Percentiles rank a stretch among this genome's conserved stretches.
Conservation (phyloP, 148 eudicot genomes). For the Heliosperma pusillum region DNA sequence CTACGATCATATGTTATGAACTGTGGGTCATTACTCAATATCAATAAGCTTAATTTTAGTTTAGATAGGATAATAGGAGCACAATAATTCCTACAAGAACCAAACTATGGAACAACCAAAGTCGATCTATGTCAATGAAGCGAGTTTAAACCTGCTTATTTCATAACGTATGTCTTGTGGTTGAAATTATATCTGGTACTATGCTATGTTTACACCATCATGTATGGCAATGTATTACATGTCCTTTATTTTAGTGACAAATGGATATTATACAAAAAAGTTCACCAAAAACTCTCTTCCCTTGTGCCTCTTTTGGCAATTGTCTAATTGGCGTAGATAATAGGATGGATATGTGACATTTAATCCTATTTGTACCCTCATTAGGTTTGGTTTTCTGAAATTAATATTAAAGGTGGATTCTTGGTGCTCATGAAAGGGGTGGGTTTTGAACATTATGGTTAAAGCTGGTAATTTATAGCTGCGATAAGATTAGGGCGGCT, state of each 20-base stretch:
- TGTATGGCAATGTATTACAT: not conserved
- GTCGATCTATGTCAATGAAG: not conserved
- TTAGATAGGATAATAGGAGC: not conserved
- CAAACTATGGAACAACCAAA: not conserved
- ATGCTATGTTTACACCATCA: not conserved
- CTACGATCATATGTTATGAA: not conserved
- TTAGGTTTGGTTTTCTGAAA: not conserved
- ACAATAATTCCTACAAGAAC: not conserved
- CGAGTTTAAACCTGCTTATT: not conserved
- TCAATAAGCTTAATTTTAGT: not conserved
- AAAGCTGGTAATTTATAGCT: not conserved
- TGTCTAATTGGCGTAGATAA: not conserved
- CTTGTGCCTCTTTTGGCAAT: not conserved
- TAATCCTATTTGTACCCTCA: not conserved
- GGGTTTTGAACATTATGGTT: not conserved
- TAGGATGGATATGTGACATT: not conserved
- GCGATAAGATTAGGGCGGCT: not conserved
- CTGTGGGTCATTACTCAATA: not conserved
- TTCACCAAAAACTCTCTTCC: not conserved
- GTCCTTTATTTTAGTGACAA: not conserved
- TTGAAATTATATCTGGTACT: not conserved
- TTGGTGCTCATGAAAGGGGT: not conserved
- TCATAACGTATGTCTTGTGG: not conserved
- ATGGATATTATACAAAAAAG: not conserved
- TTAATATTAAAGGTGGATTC: not conserved